These are phyloP conservation scores for Millerozyma acaciae DNA, from an alignment of 805 yeast genomes.

Conservation along the genomic window DNA sequence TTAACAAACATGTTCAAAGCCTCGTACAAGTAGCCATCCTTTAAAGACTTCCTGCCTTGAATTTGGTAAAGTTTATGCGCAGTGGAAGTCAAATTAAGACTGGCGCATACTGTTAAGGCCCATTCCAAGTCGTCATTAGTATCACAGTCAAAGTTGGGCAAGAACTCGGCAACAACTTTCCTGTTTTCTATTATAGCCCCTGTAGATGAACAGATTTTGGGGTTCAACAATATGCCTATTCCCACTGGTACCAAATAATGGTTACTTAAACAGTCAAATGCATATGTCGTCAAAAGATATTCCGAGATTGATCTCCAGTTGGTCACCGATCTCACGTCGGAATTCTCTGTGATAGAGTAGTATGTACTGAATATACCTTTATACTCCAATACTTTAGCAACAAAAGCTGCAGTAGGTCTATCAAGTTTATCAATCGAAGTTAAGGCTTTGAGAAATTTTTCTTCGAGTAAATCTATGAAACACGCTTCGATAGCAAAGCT, in stretches of 20 bases:
- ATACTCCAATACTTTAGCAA: conserved; percentile 60
- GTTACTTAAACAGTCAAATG: conserved; percentile 49
- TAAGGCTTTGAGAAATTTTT: conserved; percentile 53
- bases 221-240: conserved; percentile 52
- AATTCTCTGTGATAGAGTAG: conserved; percentile 16
- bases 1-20: conserved; percentile 61
- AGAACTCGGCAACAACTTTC: conserved; percentile 47
- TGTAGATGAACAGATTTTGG: conserved; percentile 41
- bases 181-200: conserved; percentile 30
- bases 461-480: conserved; percentile 53
- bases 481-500: conserved; percentile 34
- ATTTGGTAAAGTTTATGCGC: conserved; percentile 51
- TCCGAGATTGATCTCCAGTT: conserved; percentile 45
- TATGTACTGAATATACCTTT: conserved; percentile 50
- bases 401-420: conserved; percentile 58
- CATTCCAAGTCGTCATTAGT: conserved; percentile 78
- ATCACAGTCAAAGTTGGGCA: conserved; percentile 57
- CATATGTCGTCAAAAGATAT: conserved; percentile 51
- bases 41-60: conserved; percentile 45
- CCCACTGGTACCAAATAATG: conserved; percentile 63
- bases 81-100: conserved; percentile 56
- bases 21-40: conserved; percentile 57
- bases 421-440: conserved; percentile 58
- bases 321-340: conserved; percentile 8
- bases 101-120: conserved; percentile 70